Evolutionary conservation across 345 rosid genomes (phyloP), one percentile per base, ranked within the genome.

Genomic region (Alliaria petiolata): DNA sequence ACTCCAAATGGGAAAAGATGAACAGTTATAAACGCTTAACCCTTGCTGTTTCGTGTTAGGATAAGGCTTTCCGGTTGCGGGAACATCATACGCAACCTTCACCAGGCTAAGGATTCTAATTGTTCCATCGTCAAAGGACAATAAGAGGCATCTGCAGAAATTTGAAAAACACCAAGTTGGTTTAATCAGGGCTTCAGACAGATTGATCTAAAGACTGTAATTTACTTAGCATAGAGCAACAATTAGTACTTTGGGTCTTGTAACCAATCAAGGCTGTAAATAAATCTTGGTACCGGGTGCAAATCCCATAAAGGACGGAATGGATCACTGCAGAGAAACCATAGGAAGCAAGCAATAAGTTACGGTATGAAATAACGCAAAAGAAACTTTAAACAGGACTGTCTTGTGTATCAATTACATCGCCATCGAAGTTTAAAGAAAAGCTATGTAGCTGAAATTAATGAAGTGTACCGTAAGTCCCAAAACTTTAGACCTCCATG

Each of bases 401-500:
- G 22, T 46, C 14, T 19, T 64, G 16, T 65, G 22, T n/a, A 20
- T 35, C 7, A 14, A 20, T 28, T 40, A 58, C 8, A 42, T 54
- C 43, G 13, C 28, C 40, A 33, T 61, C 19, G 28, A 52, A 33
- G 20, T 10, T 20, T 36, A 42, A 56, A 66, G 25, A 36, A 40
- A 36, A 19, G 17, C n/a, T 28, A 49, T 45, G 9, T 16, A 67
- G 36, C 30, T 38, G 62, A 67, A 69, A 33, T 9, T 57, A 36
- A 26, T 47, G 20, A 65, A 71, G 59, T 54, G 62, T 78, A 95
- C 97, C 91, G 90, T 65, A 89, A 65, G 79, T 95, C 99, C 99
- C 95, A 89, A 79, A 95, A 91, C 81, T 95, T 95, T 17, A 88
- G 75, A 62, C 88, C 91, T 75, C 84, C 87, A 77, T 88, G 93